Conservation (phyloP, 2,329 filamentous ascomycete genomes). For the Fusarium oxysporum region DNA sequence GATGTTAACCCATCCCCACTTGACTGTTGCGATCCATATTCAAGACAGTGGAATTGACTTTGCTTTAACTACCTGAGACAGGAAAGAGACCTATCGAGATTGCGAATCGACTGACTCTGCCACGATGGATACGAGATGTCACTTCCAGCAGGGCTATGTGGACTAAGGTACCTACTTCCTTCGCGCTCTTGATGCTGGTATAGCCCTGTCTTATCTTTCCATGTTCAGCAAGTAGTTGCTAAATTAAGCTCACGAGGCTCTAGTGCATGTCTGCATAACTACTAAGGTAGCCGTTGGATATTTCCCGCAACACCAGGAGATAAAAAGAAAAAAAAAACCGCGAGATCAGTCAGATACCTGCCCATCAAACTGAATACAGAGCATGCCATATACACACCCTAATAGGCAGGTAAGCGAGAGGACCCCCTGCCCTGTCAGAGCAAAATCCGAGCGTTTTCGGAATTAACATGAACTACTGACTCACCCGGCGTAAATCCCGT, state of each 20-base stretch:
- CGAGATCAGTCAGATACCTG: neutral
- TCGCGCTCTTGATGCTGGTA: neutral
- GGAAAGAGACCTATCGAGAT: neutral
- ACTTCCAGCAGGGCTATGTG: neutral
- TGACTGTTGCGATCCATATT: neutral
- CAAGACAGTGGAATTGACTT: neutral
- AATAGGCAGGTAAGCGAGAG: slow-evolving; percentile 1
- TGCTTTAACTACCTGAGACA: neutral
- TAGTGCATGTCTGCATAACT: neutral
- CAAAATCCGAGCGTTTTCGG: slow-evolving; percentile 1
- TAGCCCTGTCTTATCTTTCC: neutral
- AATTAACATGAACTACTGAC: slow-evolving; percentile 24
- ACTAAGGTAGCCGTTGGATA: neutral
- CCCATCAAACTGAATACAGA: neutral
- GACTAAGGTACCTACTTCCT: slow-evolving; percentile 1
- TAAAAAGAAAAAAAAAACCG: neutral
- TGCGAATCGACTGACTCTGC: neutral
- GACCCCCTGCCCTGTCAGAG: neutral
- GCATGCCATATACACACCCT: neutral
- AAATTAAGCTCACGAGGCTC: neutral
- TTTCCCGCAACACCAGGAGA: neutral
- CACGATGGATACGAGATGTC: slow-evolving; percentile 3
- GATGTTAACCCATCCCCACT: neutral
- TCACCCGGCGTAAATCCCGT: slow-evolving; percentile 34
- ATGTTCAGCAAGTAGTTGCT: neutral